A percentile compares a stretch with the other conserved stretches of the same genome.
phyloP scores from a whole-genome alignment of 83 land plant genomes.

The Picea abies region DNA sequence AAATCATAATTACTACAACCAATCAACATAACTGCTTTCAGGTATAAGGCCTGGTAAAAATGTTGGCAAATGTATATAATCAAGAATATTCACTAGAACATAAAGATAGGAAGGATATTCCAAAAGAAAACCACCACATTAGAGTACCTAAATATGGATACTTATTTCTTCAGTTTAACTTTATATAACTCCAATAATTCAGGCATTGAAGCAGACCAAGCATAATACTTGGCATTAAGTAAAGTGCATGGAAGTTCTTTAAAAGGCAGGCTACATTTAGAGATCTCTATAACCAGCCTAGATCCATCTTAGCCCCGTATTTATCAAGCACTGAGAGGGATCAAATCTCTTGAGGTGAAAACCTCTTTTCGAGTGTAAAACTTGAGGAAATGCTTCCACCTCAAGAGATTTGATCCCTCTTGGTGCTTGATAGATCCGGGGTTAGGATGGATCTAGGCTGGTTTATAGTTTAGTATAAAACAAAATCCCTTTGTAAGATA shows the following conservation, averaged over 20 bases:
- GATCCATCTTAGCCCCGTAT: too few species aligned
- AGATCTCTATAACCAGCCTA: not conserved
- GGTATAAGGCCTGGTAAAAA: not conserved
- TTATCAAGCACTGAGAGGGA: too few species aligned
- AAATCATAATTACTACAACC: too few species aligned
- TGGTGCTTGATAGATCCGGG: too few species aligned
- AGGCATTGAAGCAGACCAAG: not conserved
- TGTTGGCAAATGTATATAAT: not conserved
- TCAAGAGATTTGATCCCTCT: too few species aligned
- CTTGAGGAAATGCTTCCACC: too few species aligned
- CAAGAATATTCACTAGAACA: not conserved
- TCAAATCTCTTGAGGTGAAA: too few species aligned
- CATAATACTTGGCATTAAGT: not conserved
- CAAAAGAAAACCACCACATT: not conserved
- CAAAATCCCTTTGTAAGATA: too few species aligned
- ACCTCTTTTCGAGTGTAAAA: too few species aligned
- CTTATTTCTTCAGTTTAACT: not conserved
- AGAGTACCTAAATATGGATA: not conserved
- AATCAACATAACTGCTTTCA: not conserved
- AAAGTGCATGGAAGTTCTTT: not conserved
- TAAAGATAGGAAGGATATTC: not conserved
- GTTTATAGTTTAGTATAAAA: too few species aligned
- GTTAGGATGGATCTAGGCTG: too few species aligned
- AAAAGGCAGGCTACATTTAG: not conserved
- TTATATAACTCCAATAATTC: not conserved